phyloP scores from a whole-genome alignment of 139 green algal genomes.

The Chlamydomonas sp. region DNA sequence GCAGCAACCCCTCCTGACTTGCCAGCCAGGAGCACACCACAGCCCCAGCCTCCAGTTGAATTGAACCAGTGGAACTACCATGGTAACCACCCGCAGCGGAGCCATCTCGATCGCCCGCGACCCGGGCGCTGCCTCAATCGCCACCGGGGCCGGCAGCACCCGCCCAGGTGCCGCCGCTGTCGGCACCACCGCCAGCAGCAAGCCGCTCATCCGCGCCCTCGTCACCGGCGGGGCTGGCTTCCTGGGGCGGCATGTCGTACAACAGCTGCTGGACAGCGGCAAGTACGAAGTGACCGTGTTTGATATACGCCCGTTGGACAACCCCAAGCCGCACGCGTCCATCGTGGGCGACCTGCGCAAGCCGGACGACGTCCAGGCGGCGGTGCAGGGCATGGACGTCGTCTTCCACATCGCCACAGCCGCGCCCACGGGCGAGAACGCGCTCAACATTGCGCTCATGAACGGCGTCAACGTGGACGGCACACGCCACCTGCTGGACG shows the following conservation, averaged over 20 bases:
- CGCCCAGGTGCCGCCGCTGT: background rate
- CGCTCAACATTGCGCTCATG: conserved; percentile 85
- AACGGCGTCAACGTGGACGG: conserved; percentile 87
- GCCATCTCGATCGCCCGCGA: background rate
- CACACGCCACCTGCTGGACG: conserved; percentile 82
- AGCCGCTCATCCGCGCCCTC: conserved; percentile 30
- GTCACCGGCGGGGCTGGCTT: conserved; percentile 90
- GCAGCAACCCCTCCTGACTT: background rate
- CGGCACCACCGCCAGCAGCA: background rate
- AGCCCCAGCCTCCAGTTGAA: background rate
- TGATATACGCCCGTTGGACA: conserved; percentile 70
- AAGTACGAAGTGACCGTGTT: conserved; percentile 80
- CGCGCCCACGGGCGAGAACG: conserved; percentile 78
- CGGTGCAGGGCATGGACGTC: conserved; percentile 67
- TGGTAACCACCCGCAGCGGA: conserved; percentile 37
- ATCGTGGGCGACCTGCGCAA: conserved; percentile 72
- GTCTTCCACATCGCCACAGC: conserved; percentile 92
- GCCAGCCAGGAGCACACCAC: conserved; percentile 33
- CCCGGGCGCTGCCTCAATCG: background rate
- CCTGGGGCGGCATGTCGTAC: conserved; percentile 83
- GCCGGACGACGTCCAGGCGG: conserved; percentile 50
- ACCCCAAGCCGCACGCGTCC: background rate
- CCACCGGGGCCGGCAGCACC: background rate
- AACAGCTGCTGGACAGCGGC: conserved; percentile 70
- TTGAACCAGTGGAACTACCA: conserved; percentile 5